Evolutionary conservation across 306 rosid species (phyloP).

Genomic region (Prunus fruticosa): DNA sequence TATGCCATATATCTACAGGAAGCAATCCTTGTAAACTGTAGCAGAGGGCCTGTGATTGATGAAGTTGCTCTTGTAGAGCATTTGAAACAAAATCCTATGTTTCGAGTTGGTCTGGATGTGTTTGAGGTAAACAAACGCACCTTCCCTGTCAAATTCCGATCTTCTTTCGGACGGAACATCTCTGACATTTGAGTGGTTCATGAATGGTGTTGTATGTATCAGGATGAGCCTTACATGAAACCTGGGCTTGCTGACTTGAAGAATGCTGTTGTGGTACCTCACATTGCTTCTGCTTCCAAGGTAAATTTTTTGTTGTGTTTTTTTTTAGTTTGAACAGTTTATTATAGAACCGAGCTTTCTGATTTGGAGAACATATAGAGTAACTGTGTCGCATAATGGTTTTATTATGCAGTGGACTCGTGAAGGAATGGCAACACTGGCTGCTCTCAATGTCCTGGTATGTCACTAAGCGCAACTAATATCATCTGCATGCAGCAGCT

Average conservation of each 20-base stretch:
- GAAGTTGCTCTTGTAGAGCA: slow-evolving; percentile 96
- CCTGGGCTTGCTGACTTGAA: slow-evolving; percentile 98
- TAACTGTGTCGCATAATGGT: slow-evolving; percentile 9
- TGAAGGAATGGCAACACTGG: slow-evolving; percentile 98
- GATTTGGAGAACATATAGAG: background rate
- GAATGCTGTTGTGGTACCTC: slow-evolving; percentile 95
- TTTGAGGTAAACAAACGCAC: slow-evolving; percentile 62
- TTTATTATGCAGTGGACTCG: slow-evolving; percentile 83
- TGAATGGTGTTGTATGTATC: slow-evolving; percentile 11
- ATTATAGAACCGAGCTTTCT: background rate
- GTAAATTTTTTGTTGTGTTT: slow-evolving; percentile 27
- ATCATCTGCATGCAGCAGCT: background rate
- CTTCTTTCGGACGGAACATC: background rate
- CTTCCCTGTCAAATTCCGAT: background rate
- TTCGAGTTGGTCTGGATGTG: slow-evolving; percentile 97
- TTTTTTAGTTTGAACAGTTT: background rate
- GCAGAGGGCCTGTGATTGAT: slow-evolving; percentile 94
- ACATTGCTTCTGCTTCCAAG: slow-evolving; percentile 99
- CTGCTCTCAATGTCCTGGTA: slow-evolving; percentile 98
- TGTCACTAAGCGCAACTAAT: slow-evolving; percentile 1
- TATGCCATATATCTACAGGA: slow-evolving; percentile 47
- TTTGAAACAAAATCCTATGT: slow-evolving; percentile 78
- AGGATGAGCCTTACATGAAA: slow-evolving; percentile 98
- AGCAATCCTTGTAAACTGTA: slow-evolving; percentile 91
- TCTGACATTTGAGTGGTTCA: background rate